These are phyloP conservation scores for Pascua sp. DNA, from an alignment of 1,284 basidiomycete species.

Conservation along the genomic window DNA sequence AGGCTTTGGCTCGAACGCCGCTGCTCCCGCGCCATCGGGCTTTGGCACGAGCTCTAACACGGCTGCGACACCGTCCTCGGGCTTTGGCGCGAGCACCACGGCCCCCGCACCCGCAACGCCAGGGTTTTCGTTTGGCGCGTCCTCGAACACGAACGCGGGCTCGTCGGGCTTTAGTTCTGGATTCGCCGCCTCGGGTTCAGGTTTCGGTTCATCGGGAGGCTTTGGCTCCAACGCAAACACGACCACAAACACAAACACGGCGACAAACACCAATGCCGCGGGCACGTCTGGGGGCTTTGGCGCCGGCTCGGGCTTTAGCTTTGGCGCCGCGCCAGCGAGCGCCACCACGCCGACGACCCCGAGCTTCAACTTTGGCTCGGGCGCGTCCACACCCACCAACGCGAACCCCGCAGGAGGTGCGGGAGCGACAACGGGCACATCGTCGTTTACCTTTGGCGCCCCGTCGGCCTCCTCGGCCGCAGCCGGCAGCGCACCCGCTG, in stretches of 20 bases:
- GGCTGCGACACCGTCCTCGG: neutral
- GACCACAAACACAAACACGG: neutral
- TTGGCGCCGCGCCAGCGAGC: neutral
- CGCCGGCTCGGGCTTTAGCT: constrained; percentile 3
- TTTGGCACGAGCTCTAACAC: neutral
- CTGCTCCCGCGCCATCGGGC: neutral
- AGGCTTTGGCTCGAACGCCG: neutral
- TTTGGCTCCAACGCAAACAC: neutral
- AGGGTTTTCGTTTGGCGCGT: constrained; percentile 2
- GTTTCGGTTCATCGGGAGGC: too few species aligned
- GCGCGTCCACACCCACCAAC: neutral
- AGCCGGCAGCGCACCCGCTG: neutral
- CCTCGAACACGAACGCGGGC: neutral
- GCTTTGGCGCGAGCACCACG: too few species aligned
- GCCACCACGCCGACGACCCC: neutral
- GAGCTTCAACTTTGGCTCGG: neutral
- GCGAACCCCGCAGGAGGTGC: neutral
- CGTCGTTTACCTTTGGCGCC: constrained; percentile 2
- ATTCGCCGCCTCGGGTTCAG: too few species aligned
- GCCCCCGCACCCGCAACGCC: neutral
- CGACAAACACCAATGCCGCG: neutral
- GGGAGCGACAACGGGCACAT: neutral
- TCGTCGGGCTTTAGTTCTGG: neutral
- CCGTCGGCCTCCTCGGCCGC: neutral
- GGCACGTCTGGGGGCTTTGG: neutral